Evolutionary conservation across 257 asterid genomes (phyloP).

Genomic region (Misopates orontium): DNA sequence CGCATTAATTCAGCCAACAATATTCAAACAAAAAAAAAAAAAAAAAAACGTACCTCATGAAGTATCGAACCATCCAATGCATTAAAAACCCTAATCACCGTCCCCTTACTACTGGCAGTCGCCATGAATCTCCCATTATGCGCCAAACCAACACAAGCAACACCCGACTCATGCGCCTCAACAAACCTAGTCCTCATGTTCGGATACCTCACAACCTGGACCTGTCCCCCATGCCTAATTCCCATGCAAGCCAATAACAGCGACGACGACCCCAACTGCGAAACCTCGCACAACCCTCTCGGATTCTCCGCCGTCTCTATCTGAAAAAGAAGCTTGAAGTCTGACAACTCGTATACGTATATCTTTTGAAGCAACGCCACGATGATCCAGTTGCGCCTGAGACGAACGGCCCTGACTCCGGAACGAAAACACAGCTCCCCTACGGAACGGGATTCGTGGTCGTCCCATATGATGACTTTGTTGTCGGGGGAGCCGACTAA

Average conservation of each 20-base stretch:
- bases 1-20: too few species aligned
- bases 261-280: not conserved
- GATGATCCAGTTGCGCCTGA: slow-evolving; percentile 28
- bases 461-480: slow-evolving; percentile 68
- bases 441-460: slow-evolving; percentile 41
- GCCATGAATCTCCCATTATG: slow-evolving; percentile 60
- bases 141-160: slow-evolving; percentile 44
- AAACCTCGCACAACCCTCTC: slow-evolving; percentile 30
- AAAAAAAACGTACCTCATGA: slow-evolving; percentile 44
- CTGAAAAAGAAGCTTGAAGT: slow-evolving; percentile 22
- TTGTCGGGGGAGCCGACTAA: slow-evolving; percentile 47
- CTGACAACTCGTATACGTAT: slow-evolving; percentile 22
- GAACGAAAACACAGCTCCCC: slow-evolving; percentile 34
- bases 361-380: slow-evolving; percentile 28
- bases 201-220: slow-evolving; percentile 45
- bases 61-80: slow-evolving; percentile 52
- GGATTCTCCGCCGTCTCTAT: slow-evolving; percentile 34
- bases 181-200: slow-evolving; percentile 40
- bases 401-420: slow-evolving; percentile 31
- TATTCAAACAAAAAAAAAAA: too few species aligned
- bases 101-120: slow-evolving; percentile 63
- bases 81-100: slow-evolving; percentile 50
- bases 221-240: slow-evolving; percentile 42
- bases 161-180: slow-evolving; percentile 49
- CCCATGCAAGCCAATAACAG: slow-evolving; percentile 31